Evolutionary conservation across 192 early-diverging fungal genomes (phyloP), one percentile per base, ranked within the genome.

Genomic region (Haplosporangium gracile): DNA sequence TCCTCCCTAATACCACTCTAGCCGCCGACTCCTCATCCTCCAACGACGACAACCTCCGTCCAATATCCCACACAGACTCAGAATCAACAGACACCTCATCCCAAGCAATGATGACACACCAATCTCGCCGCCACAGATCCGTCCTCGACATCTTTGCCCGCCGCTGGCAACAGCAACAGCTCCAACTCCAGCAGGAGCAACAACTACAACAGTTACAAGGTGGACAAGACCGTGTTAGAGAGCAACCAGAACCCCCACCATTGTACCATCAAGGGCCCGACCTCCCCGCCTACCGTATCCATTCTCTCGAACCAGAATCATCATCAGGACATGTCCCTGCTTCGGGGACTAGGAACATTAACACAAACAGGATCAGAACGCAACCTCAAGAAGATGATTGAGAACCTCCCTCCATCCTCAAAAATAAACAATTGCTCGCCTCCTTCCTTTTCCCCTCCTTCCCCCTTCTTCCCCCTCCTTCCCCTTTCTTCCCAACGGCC

Each of bases 181-280:
- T 51, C 49, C 49, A 51, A 51, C 49, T 20, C 5, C 49, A 51
- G 16, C 49, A 49, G 16, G 11, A 51, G 20, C 49, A 51, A 4
- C 49, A 51, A 18, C 49, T 20, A 5, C 49, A 51, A 18, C 49
- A 22, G 49, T 16, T 5, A 22, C 49, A 51, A 51, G 49, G 16
- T 5, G 49, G 49, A 10, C 24, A 60, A 29, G 55, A 10, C 1
- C 4, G 7, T 2, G 55, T 7, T 6, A 40, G 38, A 68, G 78
- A 80, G 6, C 72, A 80, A 18, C 7, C 36, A 40, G 78, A 80
- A 18, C 78, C 78, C 32, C 71, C 42, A 34, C 78, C 78, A 24
- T n/a, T 80, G 15, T 80, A 80, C 60, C 70, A 80, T 72, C 78
- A 74, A 49, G 78, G 71, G 42, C 32, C 40, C 8, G 78, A 74